Evolutionary conservation across 306 rosid species (phyloP).

Genomic region (Mimosa bimucronata): DNA sequence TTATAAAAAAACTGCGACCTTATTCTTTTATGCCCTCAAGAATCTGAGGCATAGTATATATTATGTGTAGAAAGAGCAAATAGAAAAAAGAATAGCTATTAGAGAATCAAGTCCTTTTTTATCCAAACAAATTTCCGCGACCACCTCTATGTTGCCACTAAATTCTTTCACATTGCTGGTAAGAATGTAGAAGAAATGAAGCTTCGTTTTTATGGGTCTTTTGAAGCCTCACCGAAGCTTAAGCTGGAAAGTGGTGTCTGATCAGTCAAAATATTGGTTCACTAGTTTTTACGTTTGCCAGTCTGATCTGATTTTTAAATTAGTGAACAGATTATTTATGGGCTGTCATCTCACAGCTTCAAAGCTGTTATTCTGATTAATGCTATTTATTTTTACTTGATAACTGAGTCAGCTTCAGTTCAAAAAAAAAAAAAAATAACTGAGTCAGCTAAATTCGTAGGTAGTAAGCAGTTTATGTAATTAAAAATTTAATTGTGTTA

Average conservation of each 20-base stretch:
- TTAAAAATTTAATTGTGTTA: neutral
- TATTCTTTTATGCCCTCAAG: neutral
- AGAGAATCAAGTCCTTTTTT: neutral
- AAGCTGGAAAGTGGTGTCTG: too few relatives aligned
- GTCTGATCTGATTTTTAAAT: neutral
- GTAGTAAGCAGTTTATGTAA: slow-evolving; percentile 16
- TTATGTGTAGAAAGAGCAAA: neutral
- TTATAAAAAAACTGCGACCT: too few relatives aligned
- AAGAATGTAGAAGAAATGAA: too few relatives aligned
- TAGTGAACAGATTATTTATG: neutral
- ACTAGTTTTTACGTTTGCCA: too few relatives aligned
- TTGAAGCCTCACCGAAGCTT: too few relatives aligned
- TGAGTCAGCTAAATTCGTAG: slow-evolving; percentile 14
- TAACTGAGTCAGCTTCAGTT: slow-evolving; percentile 3
- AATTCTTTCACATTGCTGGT: too few relatives aligned
- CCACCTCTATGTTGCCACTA: too few relatives aligned
- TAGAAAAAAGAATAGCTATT: neutral
- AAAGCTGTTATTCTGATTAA: slow-evolving; percentile 12
- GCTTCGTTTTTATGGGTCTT: too few relatives aligned
- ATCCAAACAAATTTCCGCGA: neutral
- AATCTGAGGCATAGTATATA: neutral
- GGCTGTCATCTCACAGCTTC: neutral
- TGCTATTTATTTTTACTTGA: slow-evolving; percentile 18
- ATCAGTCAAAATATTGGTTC: too few relatives aligned
- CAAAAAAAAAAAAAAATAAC: too few relatives aligned